Evolutionary conservation across 2,329 filamentous ascomycete species (phyloP).

Genomic region (Phyllachora maydis): DNA sequence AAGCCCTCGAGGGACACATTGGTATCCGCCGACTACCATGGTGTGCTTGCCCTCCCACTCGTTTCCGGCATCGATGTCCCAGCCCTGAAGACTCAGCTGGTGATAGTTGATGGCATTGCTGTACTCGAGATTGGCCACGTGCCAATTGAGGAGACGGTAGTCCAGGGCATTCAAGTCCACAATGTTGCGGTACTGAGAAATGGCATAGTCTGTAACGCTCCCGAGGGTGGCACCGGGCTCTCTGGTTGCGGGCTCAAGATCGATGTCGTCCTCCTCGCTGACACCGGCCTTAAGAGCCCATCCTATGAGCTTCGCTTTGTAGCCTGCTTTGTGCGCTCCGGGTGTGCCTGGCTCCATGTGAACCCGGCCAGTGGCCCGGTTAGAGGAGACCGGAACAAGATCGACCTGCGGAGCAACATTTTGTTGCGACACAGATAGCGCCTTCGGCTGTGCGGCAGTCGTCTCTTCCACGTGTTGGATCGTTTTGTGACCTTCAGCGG

Average conservation of each 20-base stretch:
- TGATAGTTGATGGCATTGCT: constrained; percentile 83
- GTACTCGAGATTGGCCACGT: constrained; percentile 94
- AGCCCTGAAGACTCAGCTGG: constrained; percentile 70
- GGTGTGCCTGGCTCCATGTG: constrained; percentile 51
- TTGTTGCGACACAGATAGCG: no score
- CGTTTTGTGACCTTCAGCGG: no score
- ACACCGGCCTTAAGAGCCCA: constrained; percentile 54
- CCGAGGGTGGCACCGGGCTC: constrained; percentile 57
- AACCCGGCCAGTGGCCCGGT: constrained; percentile 51
- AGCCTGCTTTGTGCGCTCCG: constrained; percentile 52
- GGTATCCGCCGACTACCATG: constrained; percentile 85
- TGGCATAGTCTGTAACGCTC: constrained; percentile 79
- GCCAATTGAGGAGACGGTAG: constrained; percentile 87
- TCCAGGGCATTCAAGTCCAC: constrained; percentile 73
- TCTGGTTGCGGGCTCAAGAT: constrained; percentile 45
- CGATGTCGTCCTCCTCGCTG: constrained; percentile 42
- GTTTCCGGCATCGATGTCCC: constrained; percentile 95
- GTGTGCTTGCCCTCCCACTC: constrained; percentile 93
- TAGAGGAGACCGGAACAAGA: no score
- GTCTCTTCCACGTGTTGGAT: no score
- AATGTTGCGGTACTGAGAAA: constrained; percentile 67
- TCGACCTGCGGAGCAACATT: no score
- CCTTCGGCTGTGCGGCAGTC: no score
- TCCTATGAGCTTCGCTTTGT: constrained; percentile 61
- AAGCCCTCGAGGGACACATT: constrained; percentile 75